A percentile compares a stretch with the other conserved stretches of the same genome.
These are phyloP conservation scores for Penicillium lividum DNA, from an alignment of 495 filamentous ascomycete species.

Conservation along the genomic window DNA sequence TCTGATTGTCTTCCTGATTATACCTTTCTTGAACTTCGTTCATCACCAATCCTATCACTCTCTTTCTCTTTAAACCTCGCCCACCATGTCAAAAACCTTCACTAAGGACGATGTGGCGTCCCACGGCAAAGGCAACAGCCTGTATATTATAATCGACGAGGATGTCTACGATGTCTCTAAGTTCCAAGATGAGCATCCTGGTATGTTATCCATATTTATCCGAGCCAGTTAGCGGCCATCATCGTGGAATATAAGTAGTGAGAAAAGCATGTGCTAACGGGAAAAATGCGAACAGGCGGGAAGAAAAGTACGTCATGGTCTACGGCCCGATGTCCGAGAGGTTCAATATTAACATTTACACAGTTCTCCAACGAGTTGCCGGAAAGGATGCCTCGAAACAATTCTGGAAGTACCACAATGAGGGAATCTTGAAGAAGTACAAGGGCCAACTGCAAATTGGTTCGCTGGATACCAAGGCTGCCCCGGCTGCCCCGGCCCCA, in stretches of 20 bases:
- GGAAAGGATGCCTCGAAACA: slow-evolving; percentile 97
- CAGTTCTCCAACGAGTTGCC: slow-evolving; percentile 84
- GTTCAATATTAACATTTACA: slow-evolving; percentile 22
- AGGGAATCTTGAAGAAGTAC: slow-evolving; percentile 93
- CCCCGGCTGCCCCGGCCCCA: slow-evolving; percentile 47
- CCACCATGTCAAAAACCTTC: slow-evolving; percentile 85
- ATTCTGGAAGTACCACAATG: slow-evolving; percentile 99
- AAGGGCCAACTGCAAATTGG: slow-evolving; percentile 84
- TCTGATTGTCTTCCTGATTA: slow-evolving; percentile 5
- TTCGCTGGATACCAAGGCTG: slow-evolving; percentile 83
- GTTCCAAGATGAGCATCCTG: slow-evolving; percentile 92
- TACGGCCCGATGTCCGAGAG: background rate
- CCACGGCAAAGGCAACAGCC: slow-evolving; percentile 81
- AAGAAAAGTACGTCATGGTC: slow-evolving; percentile 76
- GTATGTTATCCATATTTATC: slow-evolving; percentile 40
- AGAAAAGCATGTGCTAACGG: slow-evolving; percentile 11
- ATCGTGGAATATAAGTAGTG: background rate
- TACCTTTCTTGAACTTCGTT: slow-evolving; percentile 7
- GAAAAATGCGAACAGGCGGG: slow-evolving; percentile 58
- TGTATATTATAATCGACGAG: slow-evolving; percentile 91
- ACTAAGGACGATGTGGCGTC: slow-evolving; percentile 80
- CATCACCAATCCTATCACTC: slow-evolving; percentile 5
- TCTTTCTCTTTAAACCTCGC: slow-evolving; percentile 2
- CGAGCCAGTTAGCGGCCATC: background rate
- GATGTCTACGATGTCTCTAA: slow-evolving; percentile 96